A percentile compares a stretch with the other conserved stretches of the same genome.
phyloP scores from a whole-genome alignment of 169 alveolate genomes.

The Plasmodium adleri region DNA sequence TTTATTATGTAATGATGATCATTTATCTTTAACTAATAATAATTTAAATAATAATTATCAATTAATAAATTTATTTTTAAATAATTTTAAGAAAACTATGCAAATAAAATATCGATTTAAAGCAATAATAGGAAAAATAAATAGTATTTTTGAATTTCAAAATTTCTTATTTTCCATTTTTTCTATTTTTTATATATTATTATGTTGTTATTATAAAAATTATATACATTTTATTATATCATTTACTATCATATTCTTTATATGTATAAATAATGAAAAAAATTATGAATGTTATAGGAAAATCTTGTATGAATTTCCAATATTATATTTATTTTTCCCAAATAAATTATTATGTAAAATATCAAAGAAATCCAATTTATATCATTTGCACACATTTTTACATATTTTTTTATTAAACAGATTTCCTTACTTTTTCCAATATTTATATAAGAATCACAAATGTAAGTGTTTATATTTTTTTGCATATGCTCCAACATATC shows the following conservation, averaged over 20 bases:
- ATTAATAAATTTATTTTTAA: conserved; percentile 49
- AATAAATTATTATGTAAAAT: conserved; percentile 51
- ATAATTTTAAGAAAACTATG: conserved; percentile 62
- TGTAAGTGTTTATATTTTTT: conserved; percentile 53
- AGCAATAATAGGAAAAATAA: conserved; percentile 27
- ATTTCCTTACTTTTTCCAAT: conserved; percentile 63
- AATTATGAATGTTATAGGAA: conserved; percentile 54
- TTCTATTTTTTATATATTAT: conserved; percentile 40
- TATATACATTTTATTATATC: conserved; percentile 46
- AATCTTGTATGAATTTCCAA: conserved; percentile 52
- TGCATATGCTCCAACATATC: conserved; percentile 55
- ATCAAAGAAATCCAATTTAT: conserved; percentile 47
- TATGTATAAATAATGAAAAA: conserved; percentile 45
- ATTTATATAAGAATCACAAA: conserved; percentile 52
- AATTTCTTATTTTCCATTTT: conserved; percentile 49
- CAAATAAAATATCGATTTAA: conserved; percentile 56
- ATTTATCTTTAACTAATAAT: conserved; percentile 31
- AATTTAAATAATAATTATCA: conserved; percentile 66
- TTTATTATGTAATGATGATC: conserved; percentile 42
- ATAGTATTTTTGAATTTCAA: conserved; percentile 57
- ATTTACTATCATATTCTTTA: conserved; percentile 34
- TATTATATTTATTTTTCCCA: conserved; percentile 57
- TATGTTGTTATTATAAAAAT: conserved; percentile 64
- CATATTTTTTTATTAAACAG: conserved; percentile 54
- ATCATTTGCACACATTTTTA: conserved; percentile 62